Evolutionary conservation across 257 asterid genomes (phyloP), one percentile per base, ranked within the genome.

Genomic region (Lithospermum erythrorhizon): DNA sequence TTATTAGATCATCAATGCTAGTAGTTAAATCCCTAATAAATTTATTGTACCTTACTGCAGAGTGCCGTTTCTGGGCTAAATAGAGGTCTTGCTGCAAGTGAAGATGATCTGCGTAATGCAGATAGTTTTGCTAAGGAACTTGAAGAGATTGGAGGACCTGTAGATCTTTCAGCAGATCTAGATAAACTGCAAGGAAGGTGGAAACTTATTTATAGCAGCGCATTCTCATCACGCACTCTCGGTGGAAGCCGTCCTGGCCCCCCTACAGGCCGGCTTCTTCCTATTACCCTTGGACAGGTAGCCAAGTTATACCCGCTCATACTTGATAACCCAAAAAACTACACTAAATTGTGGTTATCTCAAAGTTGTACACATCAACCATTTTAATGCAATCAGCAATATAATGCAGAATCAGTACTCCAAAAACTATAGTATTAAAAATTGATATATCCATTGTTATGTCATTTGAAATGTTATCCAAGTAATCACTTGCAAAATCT

Each of bases 231-330:
- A 53, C 78, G 84, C 9, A 86, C 95, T 52, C 89, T 91, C n/a
- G 98, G 98, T 30, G 98, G 98, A 69, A 83, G 94, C 72, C 96
- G 96, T 59, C 96, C 98, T 18, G 98, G 98, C 14, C 98, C 95
- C 30, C 94, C 95, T n/a, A 85, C 88, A 1, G 82, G 95, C 61
- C 79, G 98, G 65, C 95, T 91, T 75, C 95, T 88, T 67, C 98
- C 98, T 18, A 82, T 91, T 20, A 84, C 94, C 18, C 96, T 91
- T 57, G 95, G 98, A 49, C 95, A 79, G 87, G 98, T 91, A 57
- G 16, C 64, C 27, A 19, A 53, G 16, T 1, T 10, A 16, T 32
- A 17, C 17, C 61, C 1, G 23, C 61, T 13, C 49, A 41, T 41
- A 13, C 55, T 5, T 29, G 0, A 32, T 11, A 24, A n/a, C 11